A percentile compares a stretch with the other conserved stretches of the same genome.
Evolutionary conservation across 768 basidiomycete genomes (phyloP).

Genomic region (Psilocybe cubensis): DNA sequence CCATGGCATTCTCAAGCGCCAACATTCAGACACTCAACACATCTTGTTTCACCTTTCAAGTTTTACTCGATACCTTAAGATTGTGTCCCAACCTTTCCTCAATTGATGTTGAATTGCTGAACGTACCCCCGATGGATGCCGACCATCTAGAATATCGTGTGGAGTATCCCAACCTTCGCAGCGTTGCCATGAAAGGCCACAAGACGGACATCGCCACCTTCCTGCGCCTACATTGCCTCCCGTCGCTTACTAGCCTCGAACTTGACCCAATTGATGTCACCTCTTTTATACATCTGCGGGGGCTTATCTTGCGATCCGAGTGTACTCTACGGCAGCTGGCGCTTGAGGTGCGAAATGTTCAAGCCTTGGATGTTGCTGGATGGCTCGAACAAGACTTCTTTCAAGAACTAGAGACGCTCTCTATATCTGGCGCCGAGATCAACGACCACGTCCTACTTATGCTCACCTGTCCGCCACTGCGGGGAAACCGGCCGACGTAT

Average conservation of each 20-base stretch:
- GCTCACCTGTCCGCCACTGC: conserved; percentile 6
- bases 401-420: not conserved
- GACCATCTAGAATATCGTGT: not conserved
- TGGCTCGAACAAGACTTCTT: conserved; percentile 6
- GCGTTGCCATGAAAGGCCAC: not conserved
- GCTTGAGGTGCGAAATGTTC: not conserved
- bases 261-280: not conserved
- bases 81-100: not conserved
- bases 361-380: not conserved
- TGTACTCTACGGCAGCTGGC: too few relatives aligned
- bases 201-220: not conserved
- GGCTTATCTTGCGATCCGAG: too few relatives aligned
- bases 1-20: not conserved
- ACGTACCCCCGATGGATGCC: not conserved
- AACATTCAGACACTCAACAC: not conserved
- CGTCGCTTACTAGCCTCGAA: conserved; percentile 1
- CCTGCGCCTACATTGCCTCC: not conserved
- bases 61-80: not conserved
- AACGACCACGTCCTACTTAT: conserved; percentile 8
- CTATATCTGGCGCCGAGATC: conserved; percentile 6
- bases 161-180: not conserved
- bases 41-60: not conserved
- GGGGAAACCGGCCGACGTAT: not conserved
- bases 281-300: not conserved
- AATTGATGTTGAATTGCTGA: not conserved